Evolutionary conservation across 805 yeast genomes (phyloP), one percentile per base, ranked within the genome.

Genomic region (Hanseniaspora taiwanica): DNA sequence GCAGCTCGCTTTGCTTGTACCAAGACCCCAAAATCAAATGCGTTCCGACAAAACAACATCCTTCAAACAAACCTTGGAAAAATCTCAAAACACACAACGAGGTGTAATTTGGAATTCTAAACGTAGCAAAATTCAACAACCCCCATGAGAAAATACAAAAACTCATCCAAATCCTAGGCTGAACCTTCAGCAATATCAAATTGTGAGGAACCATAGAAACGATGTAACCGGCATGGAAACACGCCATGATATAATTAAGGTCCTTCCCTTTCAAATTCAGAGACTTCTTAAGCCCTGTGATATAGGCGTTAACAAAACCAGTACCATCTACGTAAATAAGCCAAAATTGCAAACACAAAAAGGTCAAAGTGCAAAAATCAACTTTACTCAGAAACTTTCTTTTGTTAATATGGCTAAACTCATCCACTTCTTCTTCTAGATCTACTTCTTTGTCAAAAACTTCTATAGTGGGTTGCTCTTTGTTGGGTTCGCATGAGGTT

Each of bases 221-320:
- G 23, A 72, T 68, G 51, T 75, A 74, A 2, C 85, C 86, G 8
- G 73, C 66, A 18, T 70, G 73, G 55, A 74, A 76, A 39, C 71
- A 66, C 0, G 80, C 72, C 44, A 69, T 71, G 40, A 74, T 62
- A 32, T 69, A 44, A 49, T 74, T 74, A 45, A 64, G 66, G 42
- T 74, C 68, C 43, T 69, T 56, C 10, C 76, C 75, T 33, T 51
- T 45, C 63, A 74, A 60, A 3, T 58, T 47, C 42, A 73, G 47
- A 40, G 71, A 81, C 42, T 73, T 74, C 47, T 72, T 66, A 80
- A 78, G 72, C 9, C 83, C 83, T 8, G 76, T 66, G n/a, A 76
- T 77, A 51, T 76, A 77, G 2, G 83, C 81, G 48, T 72, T 69
- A 23, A 69, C 58, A 32, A 74, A 55, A 40, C 74, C 75, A 12